Base-by-base conservation (phyloP, 768 basidiomycete genomes). In the Amanita exitialis region DNA sequence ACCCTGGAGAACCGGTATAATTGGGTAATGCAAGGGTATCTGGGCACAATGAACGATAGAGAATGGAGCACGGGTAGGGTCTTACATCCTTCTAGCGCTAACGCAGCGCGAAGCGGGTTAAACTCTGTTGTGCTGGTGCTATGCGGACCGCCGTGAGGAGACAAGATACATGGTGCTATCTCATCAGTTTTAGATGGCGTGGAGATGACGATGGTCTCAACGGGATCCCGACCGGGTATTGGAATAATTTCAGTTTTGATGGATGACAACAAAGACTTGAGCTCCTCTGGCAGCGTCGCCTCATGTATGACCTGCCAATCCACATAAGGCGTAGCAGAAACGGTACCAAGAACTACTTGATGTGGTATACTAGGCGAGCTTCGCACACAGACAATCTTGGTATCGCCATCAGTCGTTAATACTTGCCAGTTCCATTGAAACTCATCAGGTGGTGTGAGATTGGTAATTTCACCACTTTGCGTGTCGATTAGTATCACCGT, bases 91-190 rank as follows among this genome's bases (percentile, higher is more conserved):
- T 79, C 79, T 0, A 81, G 60, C 2, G 73, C 79, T 8, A 78
- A 63, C 0, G 76, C 76, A 0, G 69, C 70, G 0, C 61, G 65
- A 10, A 57, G 49, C 0, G 81, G 62, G 3, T 60, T 63, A 57
- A 81, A 87, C 0, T 70, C 67, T 0, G 76, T 80, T 0, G 71
- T 71, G 3, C 58, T 66, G 1, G 70, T 67, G 0, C 59, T 68
- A 57, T 86, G 83, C 0, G 84, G 83, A 1, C 84, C 83, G 8
- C 83, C 84, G 53, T 86, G 85, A 6, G 74, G 73, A 12, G 68
- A 59, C 0, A 74, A 75, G 44, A 87, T 65, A 47, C 72, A 82
- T 21, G 28, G 49, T 30, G 30, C 30, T 30, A 30, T 30, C 12
- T 30, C 30, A 6, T 12, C 30, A 30, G 10, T 30, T 30, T 30